phyloP scores from a whole-genome alignment of 2,329 filamentous ascomycete genomes.

The Beauveria varroae region DNA sequence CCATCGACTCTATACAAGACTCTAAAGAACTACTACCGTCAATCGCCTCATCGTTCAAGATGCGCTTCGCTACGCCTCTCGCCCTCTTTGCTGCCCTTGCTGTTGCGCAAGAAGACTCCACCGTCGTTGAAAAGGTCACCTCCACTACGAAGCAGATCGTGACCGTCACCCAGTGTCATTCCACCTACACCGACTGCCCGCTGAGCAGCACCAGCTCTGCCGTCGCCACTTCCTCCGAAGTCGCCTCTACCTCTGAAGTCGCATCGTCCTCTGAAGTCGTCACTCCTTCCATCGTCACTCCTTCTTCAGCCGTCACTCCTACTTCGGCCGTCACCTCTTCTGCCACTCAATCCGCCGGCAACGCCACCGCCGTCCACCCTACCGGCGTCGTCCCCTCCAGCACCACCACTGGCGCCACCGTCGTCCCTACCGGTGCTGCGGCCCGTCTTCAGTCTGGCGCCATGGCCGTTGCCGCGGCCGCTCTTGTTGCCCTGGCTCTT shows the following conservation, averaged over 20 bases:
- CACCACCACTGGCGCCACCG: conserved; percentile 14
- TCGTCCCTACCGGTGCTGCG: conserved; percentile 22
- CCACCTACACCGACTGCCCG: conserved; percentile 37
- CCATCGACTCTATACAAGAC: background rate
- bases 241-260: background rate
- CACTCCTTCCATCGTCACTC: background rate
- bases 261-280: background rate
- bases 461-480: conserved; percentile 26
- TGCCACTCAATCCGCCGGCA: background rate
- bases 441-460: conserved; percentile 31
- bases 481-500: conserved; percentile 2
- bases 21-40: background rate
- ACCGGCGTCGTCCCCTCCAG: background rate
- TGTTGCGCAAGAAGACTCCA: conserved; percentile 28
- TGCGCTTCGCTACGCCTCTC: conserved; percentile 39
- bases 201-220: conserved; percentile 17
- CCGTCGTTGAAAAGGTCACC: conserved; percentile 33
- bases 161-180: conserved; percentile 42
- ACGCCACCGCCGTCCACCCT: conserved; percentile 10
- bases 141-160: conserved; percentile 36
- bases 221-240: conserved; percentile 12
- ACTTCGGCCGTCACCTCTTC: background rate
- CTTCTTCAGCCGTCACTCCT: background rate
- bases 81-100: conserved; percentile 33
- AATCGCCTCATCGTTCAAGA: conserved; percentile 24